Evolutionary conservation across 2,329 filamentous ascomycete genomes (phyloP), one percentile per base, ranked within the genome.

Genomic region (Apiospora phragmitis): DNA sequence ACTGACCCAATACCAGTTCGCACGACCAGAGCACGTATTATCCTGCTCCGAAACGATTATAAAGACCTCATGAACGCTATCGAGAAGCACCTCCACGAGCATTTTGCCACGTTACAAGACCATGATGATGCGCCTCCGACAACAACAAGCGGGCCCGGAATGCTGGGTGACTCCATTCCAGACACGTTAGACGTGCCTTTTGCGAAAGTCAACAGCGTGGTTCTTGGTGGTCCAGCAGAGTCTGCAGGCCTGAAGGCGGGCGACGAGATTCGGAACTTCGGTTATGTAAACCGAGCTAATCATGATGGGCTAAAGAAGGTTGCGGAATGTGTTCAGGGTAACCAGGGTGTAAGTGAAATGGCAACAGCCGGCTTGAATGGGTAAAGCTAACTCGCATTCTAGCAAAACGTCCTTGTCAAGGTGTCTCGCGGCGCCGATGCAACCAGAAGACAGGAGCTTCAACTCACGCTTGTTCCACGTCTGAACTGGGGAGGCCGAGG

Each of bases 401-500:
- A 96, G 93, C 88, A 88, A 77, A 85, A 88, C 62, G 88, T 97
- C 55, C 83, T 91, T 21, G 92, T 97, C 70, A 93, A 90, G 78
- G 85, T 91, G 65, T 87, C 85, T 68, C 87, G 89, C 69, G 83
- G 83, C 72, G 79, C 80, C 65, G 83, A 80, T 47, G 81, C 80
- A 69, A 82, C 78, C 62, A 78, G 77, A 74, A 81, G 80, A 70
- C 84, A 86, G 77, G 88, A 94, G 74, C 80, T 96, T 71, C 87
- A 90, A 70, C 82, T 98, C 76, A 90, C 89, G 73, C 83, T 99
- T 73, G 93, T 86, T 66, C 95, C 95, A 69, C 88, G 90, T 76
- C 89, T 90, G 62, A 87, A 95, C 78, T 99, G 96, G 95, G 95
- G 95, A 75, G 96, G 96, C 41, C 88, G 94, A 80, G 96, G 95